These are phyloP conservation scores for Fusarium sp. DNA, from an alignment of 2,329 filamentous ascomycete species.

Conservation along the genomic window DNA sequence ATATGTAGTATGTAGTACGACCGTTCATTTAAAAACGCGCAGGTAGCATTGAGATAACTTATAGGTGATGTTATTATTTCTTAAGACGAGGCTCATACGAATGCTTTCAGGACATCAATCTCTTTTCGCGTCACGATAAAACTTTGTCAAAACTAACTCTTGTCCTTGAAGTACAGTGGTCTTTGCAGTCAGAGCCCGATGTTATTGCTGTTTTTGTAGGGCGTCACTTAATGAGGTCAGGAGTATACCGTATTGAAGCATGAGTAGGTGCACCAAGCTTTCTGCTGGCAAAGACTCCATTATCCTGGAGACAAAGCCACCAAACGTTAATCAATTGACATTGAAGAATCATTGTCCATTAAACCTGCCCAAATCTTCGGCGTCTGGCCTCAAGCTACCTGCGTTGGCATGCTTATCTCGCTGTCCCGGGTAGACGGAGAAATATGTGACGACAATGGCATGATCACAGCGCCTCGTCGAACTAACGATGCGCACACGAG, in stretches of 20 bases:
- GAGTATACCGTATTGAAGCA: fast-evolving
- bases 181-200: background rate
- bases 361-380: fast-evolving
- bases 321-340: fast-evolving
- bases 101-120: background rate
- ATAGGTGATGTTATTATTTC: background rate
- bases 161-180: fast-evolving
- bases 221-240: no score
- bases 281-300: background rate
- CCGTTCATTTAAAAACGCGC: background rate
- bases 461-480: background rate
- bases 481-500: background rate
- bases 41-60: fast-evolving
- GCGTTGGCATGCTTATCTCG: background rate
- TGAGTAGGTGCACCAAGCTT: background rate
- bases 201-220: no score
- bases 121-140: background rate
- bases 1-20: fast-evolving
- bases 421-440: background rate
- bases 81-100: background rate
- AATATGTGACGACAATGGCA: background rate
- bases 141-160: fast-evolving
- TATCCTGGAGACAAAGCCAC: fast-evolving
- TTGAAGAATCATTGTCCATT: fast-evolving
- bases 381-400: no score